A percentile compares a stretch with the other conserved stretches of the same genome.
phyloP scores from a whole-genome alignment of 768 basidiomycete genomes.

The Collybiopsis luxurians region DNA sequence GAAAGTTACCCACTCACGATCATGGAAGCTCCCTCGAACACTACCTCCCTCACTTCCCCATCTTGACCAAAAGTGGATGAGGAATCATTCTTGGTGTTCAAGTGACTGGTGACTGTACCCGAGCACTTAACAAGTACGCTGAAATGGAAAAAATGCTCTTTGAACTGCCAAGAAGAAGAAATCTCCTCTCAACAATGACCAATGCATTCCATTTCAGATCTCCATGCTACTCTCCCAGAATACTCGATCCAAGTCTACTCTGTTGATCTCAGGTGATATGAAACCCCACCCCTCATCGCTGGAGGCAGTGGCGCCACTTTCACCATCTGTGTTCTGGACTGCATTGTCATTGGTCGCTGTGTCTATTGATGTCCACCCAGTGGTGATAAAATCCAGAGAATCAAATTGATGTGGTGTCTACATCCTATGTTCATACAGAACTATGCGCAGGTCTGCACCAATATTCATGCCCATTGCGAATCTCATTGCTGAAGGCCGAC shows the following conservation, averaged over 20 bases:
- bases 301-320: conserved; percentile 88
- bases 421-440: conserved; percentile 32
- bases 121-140: conserved; percentile 57
- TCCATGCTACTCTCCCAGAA: neutral
- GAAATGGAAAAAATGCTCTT: conserved; percentile 39
- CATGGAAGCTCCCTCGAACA: conserved; percentile 56
- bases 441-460: conserved; percentile 48
- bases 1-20: conserved; percentile 82
- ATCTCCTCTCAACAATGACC: conserved; percentile 29
- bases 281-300: conserved; percentile 71
- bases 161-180: conserved; percentile 27
- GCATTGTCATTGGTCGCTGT: conserved; percentile 69
- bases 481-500: conserved; percentile 17
- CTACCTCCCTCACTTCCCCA: conserved; percentile 35
- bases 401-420: conserved; percentile 80
- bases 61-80: conserved; percentile 11
- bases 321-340: conserved; percentile 77
- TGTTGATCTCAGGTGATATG: conserved; percentile 66
- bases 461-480: conserved; percentile 44
- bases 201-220: neutral
- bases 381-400: conserved; percentile 55
- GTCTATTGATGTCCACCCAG: conserved; percentile 38
- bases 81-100: conserved; percentile 67
- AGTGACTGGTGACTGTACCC: conserved; percentile 72
- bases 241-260: conserved; percentile 57